Conservation (phyloP, 1,284 basidiomycete species). For the Clitocybe nebularis region DNA sequence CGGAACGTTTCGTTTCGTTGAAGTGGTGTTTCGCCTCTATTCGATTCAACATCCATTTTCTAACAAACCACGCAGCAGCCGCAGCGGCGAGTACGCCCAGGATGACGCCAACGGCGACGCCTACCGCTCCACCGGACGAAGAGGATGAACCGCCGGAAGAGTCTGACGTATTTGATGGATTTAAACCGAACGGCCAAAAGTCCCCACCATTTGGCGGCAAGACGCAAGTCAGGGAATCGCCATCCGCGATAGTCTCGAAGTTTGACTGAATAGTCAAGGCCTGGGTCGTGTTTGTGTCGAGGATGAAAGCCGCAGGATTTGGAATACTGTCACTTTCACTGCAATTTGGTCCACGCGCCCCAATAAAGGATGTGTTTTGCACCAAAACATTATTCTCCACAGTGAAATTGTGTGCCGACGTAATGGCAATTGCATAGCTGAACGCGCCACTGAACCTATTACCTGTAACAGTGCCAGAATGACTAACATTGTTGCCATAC, state of each 20-base stretch:
- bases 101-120: slow-evolving; percentile 53
- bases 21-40: slow-evolving; percentile 22
- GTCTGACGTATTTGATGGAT: slow-evolving; percentile 33
- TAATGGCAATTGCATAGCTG: slow-evolving; percentile 65
- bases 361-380: slow-evolving; percentile 77
- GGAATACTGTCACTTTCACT: slow-evolving; percentile 48
- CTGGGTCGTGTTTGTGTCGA: slow-evolving; percentile 42
- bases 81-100: slow-evolving; percentile 41
- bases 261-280: slow-evolving; percentile 44
- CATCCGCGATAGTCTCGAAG: slow-evolving; percentile 50
- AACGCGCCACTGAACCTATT: slow-evolving; percentile 75
- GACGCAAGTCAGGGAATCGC: slow-evolving; percentile 61
- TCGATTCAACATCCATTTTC: slow-evolving; percentile 40
- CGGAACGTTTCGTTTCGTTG: slow-evolving; percentile 18
- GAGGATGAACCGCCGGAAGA: slow-evolving; percentile 12
- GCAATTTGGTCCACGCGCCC: slow-evolving; percentile 69
- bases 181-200: slow-evolving; percentile 68
- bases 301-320: slow-evolving; percentile 53
- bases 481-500: slow-evolving; percentile 57
- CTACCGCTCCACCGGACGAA: slow-evolving; percentile 35
- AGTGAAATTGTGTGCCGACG: slow-evolving; percentile 63
- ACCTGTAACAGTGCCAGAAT: slow-evolving; percentile 55
- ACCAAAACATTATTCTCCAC: slow-evolving; percentile 60
- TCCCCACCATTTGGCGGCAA: slow-evolving; percentile 62
- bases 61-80: slow-evolving; percentile 42